Evolutionary conservation across 1,284 basidiomycete genomes (phyloP), one percentile per base, ranked within the genome.

Genomic region (Trichosporon coremiiforme): DNA sequence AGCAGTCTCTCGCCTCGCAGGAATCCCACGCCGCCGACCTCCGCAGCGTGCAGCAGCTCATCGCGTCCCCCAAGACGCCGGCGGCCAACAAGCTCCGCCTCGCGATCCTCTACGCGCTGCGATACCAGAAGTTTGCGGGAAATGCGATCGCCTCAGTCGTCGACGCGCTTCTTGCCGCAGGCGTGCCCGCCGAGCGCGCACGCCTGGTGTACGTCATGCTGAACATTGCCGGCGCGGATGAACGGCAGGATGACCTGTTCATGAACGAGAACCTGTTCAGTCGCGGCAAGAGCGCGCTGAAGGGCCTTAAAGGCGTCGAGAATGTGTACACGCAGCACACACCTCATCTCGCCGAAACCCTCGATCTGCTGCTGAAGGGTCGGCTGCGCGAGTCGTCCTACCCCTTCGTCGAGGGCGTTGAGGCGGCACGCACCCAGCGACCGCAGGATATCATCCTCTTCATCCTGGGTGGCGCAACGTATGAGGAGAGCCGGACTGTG

Each of bases 301-400:
- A 98, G 80, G 97, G 97, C 1, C 85, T 99, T 68, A 98, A 98
- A 91, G 97, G 97, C 7, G 97, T 99, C 6, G 97, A 99, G 82
- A 99, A 99, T 78, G 96, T 99, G 8, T 99, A 98, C 80, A 99
- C 95, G 68, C 97, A 99, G 78, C 97, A 99, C 79, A 91, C 90
- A 13, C 97, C 97, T 9, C 95, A 97, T 82, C 86, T 99, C 3
- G 89, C 91, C 0, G 90, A 98, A 79, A 99, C 96, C 5, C 84
- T 99, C 22, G 97, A 99, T 78, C 87, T 92, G 68, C 84, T 99
- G 1, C 88, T 97, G 77, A 94, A 90, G 77, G 96, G 95, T 12
- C 87, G 92, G 64, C 82, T 99, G 73, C 90, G 89, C 74, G 96
- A 98, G 74, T 88, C 89, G 2, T 93, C 89, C 72, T 95, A 99